These are phyloP conservation scores for Protea cynaroides DNA, from an alignment of 164 flowering plant genomes.

Conservation along the genomic window DNA sequence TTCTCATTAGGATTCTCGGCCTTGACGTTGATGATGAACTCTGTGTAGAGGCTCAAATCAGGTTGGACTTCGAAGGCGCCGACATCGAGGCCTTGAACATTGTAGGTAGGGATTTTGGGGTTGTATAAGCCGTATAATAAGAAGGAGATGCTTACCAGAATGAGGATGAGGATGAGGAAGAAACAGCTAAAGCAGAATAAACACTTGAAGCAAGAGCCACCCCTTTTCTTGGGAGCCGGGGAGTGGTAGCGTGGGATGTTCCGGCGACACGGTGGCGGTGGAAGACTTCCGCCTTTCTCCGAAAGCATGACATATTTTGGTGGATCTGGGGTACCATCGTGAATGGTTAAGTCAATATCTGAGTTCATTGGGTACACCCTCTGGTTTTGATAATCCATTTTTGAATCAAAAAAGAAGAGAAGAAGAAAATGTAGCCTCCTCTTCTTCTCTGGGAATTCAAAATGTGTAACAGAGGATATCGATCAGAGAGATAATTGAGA, in stretches of 20 bases:
- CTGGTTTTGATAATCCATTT: slow-evolving; percentile 2
- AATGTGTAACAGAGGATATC: too few species aligned
- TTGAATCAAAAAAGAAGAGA: background rate
- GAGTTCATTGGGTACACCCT: slow-evolving; percentile 17
- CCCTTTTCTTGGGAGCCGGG: slow-evolving; percentile 3
- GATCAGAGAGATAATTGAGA: too few species aligned
- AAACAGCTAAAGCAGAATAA: slow-evolving; percentile 44
- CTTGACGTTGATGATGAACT: slow-evolving; percentile 31
- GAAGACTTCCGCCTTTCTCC: slow-evolving; percentile 13
- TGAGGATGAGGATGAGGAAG: slow-evolving; percentile 31
- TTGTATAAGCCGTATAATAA: slow-evolving; percentile 18
- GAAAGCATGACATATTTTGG: slow-evolving; percentile 44
- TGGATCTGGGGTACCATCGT: slow-evolving; percentile 15
- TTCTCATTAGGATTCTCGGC: slow-evolving; percentile 53
- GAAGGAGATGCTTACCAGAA: slow-evolving; percentile 6
- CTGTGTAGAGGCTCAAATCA: slow-evolving; percentile 39
- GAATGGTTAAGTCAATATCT: background rate
- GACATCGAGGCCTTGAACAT: slow-evolving; percentile 27
- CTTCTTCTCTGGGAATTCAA: background rate
- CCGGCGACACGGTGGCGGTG: slow-evolving; percentile 54
- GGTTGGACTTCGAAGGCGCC: slow-evolving; percentile 29
- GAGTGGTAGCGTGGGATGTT: slow-evolving; percentile 41
- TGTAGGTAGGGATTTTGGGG: slow-evolving; percentile 46
- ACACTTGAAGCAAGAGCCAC: slow-evolving; percentile 30
- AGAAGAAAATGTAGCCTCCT: slow-evolving; percentile 2